Conservation (phyloP, 2,329 filamentous ascomycete species). For the Cordyceps tenuipes region DNA sequence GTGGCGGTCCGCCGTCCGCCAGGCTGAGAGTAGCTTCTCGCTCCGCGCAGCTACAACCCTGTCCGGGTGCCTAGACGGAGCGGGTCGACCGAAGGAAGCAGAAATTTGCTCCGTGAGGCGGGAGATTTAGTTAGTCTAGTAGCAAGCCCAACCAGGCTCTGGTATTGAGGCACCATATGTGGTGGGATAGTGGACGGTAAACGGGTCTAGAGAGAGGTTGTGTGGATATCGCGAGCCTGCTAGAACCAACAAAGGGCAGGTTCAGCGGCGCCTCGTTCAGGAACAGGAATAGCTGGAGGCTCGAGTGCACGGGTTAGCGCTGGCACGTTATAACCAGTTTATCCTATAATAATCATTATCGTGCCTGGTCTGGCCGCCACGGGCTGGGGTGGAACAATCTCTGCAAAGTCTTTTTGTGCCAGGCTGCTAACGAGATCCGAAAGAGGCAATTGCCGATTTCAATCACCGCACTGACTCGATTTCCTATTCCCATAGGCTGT, state of each 20-base stretch:
- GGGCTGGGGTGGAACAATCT: not conserved
- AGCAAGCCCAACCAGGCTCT: not conserved
- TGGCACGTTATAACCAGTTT: not conserved
- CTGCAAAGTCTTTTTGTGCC: not conserved
- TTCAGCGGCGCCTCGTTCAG: slow-evolving; percentile 2
- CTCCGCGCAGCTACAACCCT: not conserved
- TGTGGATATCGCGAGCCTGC: slow-evolving; percentile 1
- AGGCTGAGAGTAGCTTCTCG: not conserved
- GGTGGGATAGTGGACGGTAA: not conserved
- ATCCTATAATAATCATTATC: not conserved
- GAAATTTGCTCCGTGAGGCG: not conserved
- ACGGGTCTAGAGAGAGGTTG: slow-evolving; percentile 7
- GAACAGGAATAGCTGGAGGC: slow-evolving; percentile 11
- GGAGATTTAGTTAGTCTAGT: not conserved
- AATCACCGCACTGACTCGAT: not conserved
- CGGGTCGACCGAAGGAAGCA: slow-evolving; percentile 4
- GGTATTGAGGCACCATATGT: not conserved
- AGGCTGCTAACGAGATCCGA: not conserved
- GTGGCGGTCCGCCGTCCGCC: not conserved
- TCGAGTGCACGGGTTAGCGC: slow-evolving; percentile 5
- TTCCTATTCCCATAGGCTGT: not conserved
- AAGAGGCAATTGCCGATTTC: slow-evolving; percentile 4
- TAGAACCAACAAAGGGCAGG: not conserved
- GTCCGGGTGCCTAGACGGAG: slow-evolving; percentile 1
- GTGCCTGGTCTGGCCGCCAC: not conserved